Conservation (phyloP, 2,329 filamentous ascomycete species). For the Calonectria henricotiae region DNA sequence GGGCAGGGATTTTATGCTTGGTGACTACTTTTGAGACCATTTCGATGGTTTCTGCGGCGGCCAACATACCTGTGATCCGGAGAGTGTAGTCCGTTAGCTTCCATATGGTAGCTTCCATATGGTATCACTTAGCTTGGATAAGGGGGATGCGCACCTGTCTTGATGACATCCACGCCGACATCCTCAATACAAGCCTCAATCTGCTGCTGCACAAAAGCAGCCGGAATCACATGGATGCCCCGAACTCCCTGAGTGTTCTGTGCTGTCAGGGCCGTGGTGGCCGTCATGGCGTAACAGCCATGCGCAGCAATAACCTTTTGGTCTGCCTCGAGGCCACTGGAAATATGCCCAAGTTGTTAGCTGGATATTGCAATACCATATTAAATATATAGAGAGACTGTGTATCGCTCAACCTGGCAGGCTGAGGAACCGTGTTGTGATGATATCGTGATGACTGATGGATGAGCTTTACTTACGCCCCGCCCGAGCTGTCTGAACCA, state of each 20-base stretch:
- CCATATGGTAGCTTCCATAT: background rate
- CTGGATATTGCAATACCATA: background rate
- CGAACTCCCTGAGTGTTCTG: constrained; percentile 92
- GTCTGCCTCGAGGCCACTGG: constrained; percentile 92
- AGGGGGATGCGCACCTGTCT: constrained; percentile 78
- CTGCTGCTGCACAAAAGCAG: constrained; percentile 86
- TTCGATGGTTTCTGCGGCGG: constrained; percentile 58
- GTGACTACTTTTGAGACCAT: constrained; percentile 55
- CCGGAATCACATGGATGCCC: constrained; percentile 85
- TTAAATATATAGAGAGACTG: background rate
- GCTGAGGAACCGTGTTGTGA: background rate
- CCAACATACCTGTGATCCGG: constrained; percentile 59
- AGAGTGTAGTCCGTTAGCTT: constrained; percentile 15
- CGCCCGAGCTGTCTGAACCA: constrained; percentile 91
- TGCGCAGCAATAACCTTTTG: constrained; percentile 95
- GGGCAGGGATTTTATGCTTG: constrained; percentile 53
- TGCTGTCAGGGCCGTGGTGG: constrained; percentile 94
- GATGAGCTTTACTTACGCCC: constrained; percentile 73
- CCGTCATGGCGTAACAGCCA: constrained; percentile 96
- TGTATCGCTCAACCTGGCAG: constrained; percentile 22
- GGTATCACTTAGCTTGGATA: background rate
- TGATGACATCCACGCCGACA: constrained; percentile 90
- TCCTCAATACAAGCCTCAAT: constrained; percentile 89
- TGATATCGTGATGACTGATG: background rate
- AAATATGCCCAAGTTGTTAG: background rate